Base-by-base conservation (phyloP, 139 green algal species). In the Chlorella sorokiniana region DNA sequence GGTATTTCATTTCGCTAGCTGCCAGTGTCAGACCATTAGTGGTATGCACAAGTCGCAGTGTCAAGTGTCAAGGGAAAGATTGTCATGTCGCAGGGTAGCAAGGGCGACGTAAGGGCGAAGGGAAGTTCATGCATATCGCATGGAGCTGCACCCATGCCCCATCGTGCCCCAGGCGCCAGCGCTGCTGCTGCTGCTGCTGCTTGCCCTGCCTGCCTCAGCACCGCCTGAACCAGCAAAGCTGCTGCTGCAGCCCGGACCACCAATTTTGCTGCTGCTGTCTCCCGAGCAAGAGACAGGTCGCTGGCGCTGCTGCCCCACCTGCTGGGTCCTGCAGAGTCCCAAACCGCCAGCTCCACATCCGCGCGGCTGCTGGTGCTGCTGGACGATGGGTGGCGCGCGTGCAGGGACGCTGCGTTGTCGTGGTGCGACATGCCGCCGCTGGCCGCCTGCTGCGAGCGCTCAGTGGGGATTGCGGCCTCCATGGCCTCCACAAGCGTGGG, bases 281-380 rank as follows among this genome's bases (percentile, higher is more conserved):
- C 18, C 11, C 48, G 48, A 16, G 48, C 48, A 16, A 11, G 14
- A 59, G 16, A 65, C 18, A 10, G 6, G 56, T 11, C 16, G 37
- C 29, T 16, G 33, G 35, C 54, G 40, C 73, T 56, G 73, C 31
- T 14, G 1, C 45, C 25, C 44, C 31, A 29, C 44, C 44, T 22
- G 45, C 41, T 23, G 41, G 7, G 27, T 27, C 3, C 20, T 10
- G 18, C 56, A 65, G n/a, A 65, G n/a, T n/a, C n/a, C n/a, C n/a
- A n/a, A 16, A 65, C 18, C 25, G 51, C 51, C 44, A 76, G 69
- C 27, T 76, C 69, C 29, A 76, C 18, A 11, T 77, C 70, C 1
- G 9, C 29, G 9, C n/a, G 41, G n/a, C 44, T 62, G 45, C 44
- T 45, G 70, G n/a, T 62, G 70, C 73, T 79, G 73, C 73, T 69